Base-by-base conservation (phyloP, 306 rosid species). In the Fragaria vesca region DNA sequence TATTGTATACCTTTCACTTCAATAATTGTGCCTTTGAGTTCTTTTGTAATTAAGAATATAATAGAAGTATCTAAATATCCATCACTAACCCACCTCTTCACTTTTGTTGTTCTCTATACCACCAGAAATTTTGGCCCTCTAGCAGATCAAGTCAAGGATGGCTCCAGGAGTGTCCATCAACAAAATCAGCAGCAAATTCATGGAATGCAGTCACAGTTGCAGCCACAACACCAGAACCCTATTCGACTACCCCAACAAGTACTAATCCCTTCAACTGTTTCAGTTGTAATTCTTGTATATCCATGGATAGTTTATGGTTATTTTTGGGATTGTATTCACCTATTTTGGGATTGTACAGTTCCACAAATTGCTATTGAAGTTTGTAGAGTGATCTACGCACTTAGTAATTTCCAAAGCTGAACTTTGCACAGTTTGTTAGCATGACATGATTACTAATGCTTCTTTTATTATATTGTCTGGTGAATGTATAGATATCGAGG, bases 71-170 rank as follows among this genome's bases (percentile, higher is more conserved):
- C 7, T 17, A 51, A 66, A 30, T 68, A 24, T 68, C 74, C 66
- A 65, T 60, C 21, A 62, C 40, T 84, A 43, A 83, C 67, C 62
- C 79, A 55, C 75, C 50, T 75, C 48, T 28, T 45, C 58, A 52
- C 48, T 45, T 54, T 26, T 15, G 26, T 82, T 54, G 26, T 82
- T 54, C 20, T 43, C 30, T 30, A 60, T 80, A 66, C 52, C 81
- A 6, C 12, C 70, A 92, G 98, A 89, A 90, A 88, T 85, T 84
- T 88, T 79, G 88, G 91, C 15, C 84, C 97, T 43, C 81, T 94
- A 76, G 82, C 69, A 73, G 97, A 94, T 81, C 83, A 82, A 80
- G 88, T 94, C 72, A 94, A 91, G 87, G 97, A 89, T 84, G 89
- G 90, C 83, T 82, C 95, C 79, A 89, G 80, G 82, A 92, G 82